Base-by-base conservation (phyloP, 1,284 basidiomycete species). In the Ganoderma boninense region DNA sequence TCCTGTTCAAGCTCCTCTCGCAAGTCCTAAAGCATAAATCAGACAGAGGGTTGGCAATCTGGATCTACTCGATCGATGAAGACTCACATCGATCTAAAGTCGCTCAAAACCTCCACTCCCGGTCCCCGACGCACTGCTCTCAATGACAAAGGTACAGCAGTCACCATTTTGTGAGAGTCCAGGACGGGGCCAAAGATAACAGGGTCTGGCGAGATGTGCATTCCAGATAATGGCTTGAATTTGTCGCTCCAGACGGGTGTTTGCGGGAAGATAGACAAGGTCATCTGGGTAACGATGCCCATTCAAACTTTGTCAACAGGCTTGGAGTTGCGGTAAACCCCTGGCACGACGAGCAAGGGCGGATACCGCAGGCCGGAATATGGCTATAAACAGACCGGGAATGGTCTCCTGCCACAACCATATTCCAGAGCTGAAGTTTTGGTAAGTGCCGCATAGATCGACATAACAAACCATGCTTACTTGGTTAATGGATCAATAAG, bases 1-100 rank as follows among this genome's bases (percentile, higher is more conserved):
- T 38, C 57, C 35, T 38, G 57, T 10, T 38, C 32, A 59, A 59
- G 57, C 35, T 60, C 57, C 20, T 60, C 23, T 20, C 57, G 57
- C 35, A 60, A 18, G 4, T 60, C 57, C 57, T 60, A 35, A 7
- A 13, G 8, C 57, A 20, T 35, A n/a, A 11, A 20, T 38, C 7
- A 2, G 29, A 18, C 44, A 38, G 13, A 18, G 18, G 3, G 20
- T 23, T 20, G 32, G 35, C 7, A 5, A 40, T n/a, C 0, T 0
- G 35, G 10, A 20, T 13, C 20, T 18, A 18, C 20, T 6, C 32
- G 4, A 40, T 4, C n/a, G 13, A 38, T 13, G 35, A 20, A 60
- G 35, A n/a, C 57, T 35, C 18, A 60, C 57, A 1, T 60, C n/a
- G 35, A 60, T 29, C 32, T 11, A 40, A n/a, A 35, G 20, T 10